Evolutionary conservation across 2,329 filamentous ascomycete species (phyloP), one percentile per base, ranked within the genome.

Genomic region (Talaromyces albobiverticillius): DNA sequence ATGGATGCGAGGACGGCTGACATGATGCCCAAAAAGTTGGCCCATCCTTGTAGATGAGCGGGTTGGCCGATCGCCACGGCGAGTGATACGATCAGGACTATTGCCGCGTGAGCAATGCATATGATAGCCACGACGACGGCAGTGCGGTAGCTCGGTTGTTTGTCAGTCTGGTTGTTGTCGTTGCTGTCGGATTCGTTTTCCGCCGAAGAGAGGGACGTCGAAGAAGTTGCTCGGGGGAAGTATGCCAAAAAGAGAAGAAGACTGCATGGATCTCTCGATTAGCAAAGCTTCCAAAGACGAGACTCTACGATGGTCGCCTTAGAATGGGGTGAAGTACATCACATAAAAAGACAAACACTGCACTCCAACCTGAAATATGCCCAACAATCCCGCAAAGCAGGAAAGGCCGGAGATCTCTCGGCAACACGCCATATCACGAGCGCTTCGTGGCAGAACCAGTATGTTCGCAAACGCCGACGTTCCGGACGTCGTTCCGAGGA

Each of bases 161-260:
- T 46, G 13, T 29, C 53, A n/a, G n/a, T n/a, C n/a, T n/a, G n/a
- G 25, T 31, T 34, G 22, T 38, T 45, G 14, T 45, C 31, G 31
- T 43, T 43, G 29, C 29, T 18, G n/a, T 26, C 16, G 86, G 84
- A 57, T 81, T 77, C 52, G 82, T 75, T 49, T 61, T 60, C 48
- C 57, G 42, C 64, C 61, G 67, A 58, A 76, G 79, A 41, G 76
- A 77, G 7, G 26, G 26, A 29, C 76, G 73, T 60, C 73, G 77
- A 55, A 71, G 79, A 56, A 73, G 77, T 62, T 2, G 79, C 79
- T 63, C 86, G 85, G 32, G 89, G 89, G 73, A 95, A 96, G 80
- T 95, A 99, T 63, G 95, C 83, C 54, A 97, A 83, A 74, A 95
- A 99, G n/a, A 99, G 82, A 18, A 95, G 78, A 50, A 97, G 85